A percentile compares a stretch with the other conserved stretches of the same genome.
phyloP scores from a whole-genome alignment of 1,284 basidiomycete species.

The Salmacisia buchloeana region DNA sequence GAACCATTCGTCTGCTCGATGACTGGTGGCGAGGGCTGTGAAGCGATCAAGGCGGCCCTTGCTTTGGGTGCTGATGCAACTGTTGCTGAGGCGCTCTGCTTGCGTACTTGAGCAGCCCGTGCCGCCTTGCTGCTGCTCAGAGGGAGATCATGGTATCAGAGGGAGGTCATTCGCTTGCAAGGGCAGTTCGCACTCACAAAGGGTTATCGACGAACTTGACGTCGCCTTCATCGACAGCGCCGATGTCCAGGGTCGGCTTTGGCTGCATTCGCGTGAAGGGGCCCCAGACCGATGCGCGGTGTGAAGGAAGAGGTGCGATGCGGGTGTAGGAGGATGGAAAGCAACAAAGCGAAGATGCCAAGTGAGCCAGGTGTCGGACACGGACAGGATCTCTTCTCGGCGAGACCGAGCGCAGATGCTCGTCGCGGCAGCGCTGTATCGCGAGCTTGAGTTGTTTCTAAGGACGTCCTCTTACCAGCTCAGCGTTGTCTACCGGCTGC shows the following conservation, averaged over 20 bases:
- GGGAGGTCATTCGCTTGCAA: no score
- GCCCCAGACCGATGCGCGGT: no score
- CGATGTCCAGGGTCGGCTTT: background rate
- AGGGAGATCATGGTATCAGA: no score
- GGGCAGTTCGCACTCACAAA: no score
- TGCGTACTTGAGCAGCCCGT: background rate
- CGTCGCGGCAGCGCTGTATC: no score
- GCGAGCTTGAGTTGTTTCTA: background rate
- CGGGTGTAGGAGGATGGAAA: background rate
- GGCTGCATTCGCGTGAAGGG: no score
- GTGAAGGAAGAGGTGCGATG: background rate
- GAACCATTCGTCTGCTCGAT: no score
- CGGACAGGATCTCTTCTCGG: background rate
- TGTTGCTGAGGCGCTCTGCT: background rate
- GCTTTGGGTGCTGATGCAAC: background rate
- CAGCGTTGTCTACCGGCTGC: background rate
- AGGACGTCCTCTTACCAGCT: background rate
- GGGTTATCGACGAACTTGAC: background rate
- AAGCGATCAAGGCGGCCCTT: no score
- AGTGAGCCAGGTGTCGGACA: background rate
- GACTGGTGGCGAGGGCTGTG: no score
- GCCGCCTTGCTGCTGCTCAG: background rate
- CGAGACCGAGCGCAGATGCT: no score
- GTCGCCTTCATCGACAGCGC: background rate
- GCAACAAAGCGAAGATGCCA: background rate